Base-by-base conservation (phyloP, 371 early-diverging fungal species). In the Mucor ambiguus region DNA sequence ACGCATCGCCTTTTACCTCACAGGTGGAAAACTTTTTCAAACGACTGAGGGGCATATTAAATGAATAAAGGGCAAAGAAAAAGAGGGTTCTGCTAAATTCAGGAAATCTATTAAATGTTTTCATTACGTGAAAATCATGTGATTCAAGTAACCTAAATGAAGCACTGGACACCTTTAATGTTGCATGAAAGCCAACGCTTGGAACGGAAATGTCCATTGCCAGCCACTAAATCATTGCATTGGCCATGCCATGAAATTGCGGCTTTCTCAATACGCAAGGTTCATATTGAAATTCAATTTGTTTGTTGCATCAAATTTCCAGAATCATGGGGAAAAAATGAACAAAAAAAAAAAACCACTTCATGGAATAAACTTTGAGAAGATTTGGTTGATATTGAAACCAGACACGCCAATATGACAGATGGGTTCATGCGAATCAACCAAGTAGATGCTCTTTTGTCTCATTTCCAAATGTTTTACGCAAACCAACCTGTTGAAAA, bases 21-120 rank as follows among this genome's bases (percentile, higher is more conserved):
- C 81, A 80, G 32, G 73, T 67, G 3, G 78, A 77, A 49, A 69
- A 80, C n/a, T 57, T 41, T 28, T 72, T 72, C 4, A 80, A 60
- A 9, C 6, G 56, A 56, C 18, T 32, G 30, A 33, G 30, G 20
- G 56, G 20, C 33, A 32, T 32, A 18, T 18, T 16, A 10, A 2
- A 16, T 18, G 7, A 32, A 55, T 29, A 56, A 33, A 56, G 20
- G 18, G 55, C 18, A 55, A 55, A 55, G 55, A 54, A 54, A 30
- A 30, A 54, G 30, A 12, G n/a, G 33, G 32, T 9, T 49, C 28
- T 52, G 14, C 52, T 52, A 28, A 52, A 14, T 28, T 52, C 52
- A 52, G 28, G 28, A 52, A 52, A 22, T 28, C 28, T 28, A 52
- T 56, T 56, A 56, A 56, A 56, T 56, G 56, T 56, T 56, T 55